These are phyloP conservation scores for Lipomyces mesembrius DNA, from an alignment of 805 yeast species.

Conservation along the genomic window DNA sequence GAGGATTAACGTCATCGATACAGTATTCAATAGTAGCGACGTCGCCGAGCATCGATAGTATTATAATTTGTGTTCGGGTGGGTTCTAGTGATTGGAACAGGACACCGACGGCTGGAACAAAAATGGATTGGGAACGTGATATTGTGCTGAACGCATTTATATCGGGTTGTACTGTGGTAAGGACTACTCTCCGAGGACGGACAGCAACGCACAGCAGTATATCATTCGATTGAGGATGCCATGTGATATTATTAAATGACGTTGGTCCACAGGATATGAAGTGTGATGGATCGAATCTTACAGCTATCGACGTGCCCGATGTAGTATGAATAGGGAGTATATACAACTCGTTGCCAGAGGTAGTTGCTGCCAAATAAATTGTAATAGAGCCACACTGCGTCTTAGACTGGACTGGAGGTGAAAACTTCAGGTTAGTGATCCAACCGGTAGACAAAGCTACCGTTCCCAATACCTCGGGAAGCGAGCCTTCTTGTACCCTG, in stretches of 20 bases:
- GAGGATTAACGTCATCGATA: not conserved
- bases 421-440: conserved; percentile 28
- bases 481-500: not conserved
- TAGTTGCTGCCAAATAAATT: conserved; percentile 5
- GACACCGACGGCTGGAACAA: conserved; percentile 1
- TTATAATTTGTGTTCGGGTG: not conserved
- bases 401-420: conserved; percentile 11
- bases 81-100: not conserved
- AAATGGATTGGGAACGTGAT: not conserved
- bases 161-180: not conserved
- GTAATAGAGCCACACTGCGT: not conserved
- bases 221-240: not conserved
- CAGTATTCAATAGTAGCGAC: not conserved
- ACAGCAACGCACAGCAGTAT: conserved; percentile 3
- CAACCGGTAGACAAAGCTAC: conserved; percentile 11
- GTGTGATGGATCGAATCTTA: not conserved
- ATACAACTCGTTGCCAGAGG: not conserved
- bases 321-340: not conserved
- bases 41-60: conserved; percentile 8
- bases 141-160: not conserved
- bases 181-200: not conserved
- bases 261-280: not conserved
- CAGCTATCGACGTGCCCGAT: not conserved
- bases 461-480: conserved; percentile 6
- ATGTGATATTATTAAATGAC: not conserved